Evolutionary conservation across 2,329 filamentous ascomycete species (phyloP).

Genomic region (Colletotrichum shisoi): DNA sequence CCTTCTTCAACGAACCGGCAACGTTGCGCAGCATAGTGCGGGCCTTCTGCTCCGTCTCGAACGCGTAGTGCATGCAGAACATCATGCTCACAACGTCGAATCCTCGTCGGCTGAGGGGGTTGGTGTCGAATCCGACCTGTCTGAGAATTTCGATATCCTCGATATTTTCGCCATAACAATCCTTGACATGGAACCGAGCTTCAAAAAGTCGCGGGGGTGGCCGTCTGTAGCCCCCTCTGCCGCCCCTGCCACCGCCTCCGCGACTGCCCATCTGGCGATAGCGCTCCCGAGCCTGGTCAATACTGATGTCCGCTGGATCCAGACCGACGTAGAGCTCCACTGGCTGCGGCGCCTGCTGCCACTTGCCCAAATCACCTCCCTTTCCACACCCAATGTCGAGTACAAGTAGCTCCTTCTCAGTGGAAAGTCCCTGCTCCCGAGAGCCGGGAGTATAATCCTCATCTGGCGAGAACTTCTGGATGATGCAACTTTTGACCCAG

Average conservation of each 20-base stretch:
- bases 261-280: slow-evolving; percentile 75
- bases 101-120: slow-evolving; percentile 75
- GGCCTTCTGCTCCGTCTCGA: slow-evolving; percentile 89
- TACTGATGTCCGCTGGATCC: slow-evolving; percentile 90
- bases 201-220: slow-evolving; percentile 73
- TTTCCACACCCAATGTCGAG: slow-evolving; percentile 97
- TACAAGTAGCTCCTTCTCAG: slow-evolving; percentile 73
- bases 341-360: slow-evolving; percentile 90
- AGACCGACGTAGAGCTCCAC: slow-evolving; percentile 94
- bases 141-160: slow-evolving; percentile 81
- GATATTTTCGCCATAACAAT: slow-evolving; percentile 88
- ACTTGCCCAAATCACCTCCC: slow-evolving; percentile 93
- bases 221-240: slow-evolving; percentile 60
- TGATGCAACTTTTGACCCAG: slow-evolving; percentile 97
- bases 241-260: slow-evolving; percentile 64
- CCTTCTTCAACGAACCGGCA: slow-evolving; percentile 87
- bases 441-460: slow-evolving; percentile 74
- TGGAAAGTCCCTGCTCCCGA: slow-evolving; percentile 60
- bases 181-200: slow-evolving; percentile 86
- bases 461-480: slow-evolving; percentile 91
- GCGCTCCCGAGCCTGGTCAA: slow-evolving; percentile 86
- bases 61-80: slow-evolving; percentile 99
- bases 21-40: slow-evolving; percentile 94
- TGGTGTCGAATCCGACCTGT: slow-evolving; percentile 85
- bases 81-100: slow-evolving; percentile 99